Evolutionary conservation across 2,329 filamentous ascomycete genomes (phyloP), one percentile per base, ranked within the genome.

Genomic region (Stagonosporopsis rhizophila): DNA sequence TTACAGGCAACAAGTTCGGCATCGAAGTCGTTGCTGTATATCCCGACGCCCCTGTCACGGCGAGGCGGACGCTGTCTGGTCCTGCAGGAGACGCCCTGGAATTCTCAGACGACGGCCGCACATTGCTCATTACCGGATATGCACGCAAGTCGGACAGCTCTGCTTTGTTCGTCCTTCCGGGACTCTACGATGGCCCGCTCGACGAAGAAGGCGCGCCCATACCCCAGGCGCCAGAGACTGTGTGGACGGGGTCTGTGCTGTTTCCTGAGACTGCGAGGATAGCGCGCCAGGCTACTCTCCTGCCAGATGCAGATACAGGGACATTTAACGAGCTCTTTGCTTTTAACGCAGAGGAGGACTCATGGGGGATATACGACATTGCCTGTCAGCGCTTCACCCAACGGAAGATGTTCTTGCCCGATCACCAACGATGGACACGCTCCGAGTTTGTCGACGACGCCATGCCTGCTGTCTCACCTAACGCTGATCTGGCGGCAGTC

Each of bases 1-100:
- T 92, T 22, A 89, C 91, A 15, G 92, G 92, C 7, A 96, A 93
- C 74, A 87, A 92, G 69, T 90, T 90, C 52, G 91, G 90, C n/a
- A 93, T 96, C 60, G 92, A 96, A 74, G 90, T 96, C 0, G 87
- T 90, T 25, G 90, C 91, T 5, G 79, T 96, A 35, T 85, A 85
- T 44, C 81, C 87, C 2, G 84, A 82, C 49, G 86, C 85, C 1
- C 69, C 71, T 6, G 75, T 73, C 40, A 68, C 75, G 4, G 62
- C 69, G 27, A 60, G 72, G 44, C 67, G 76, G 4, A 71, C 71
- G 5, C 70, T 78, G 9, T 75, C 72, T 9, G 74, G 74, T 0
- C 70, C 72, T 4, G 67, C 71, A 1, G 74, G 75, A 40, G 75
- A 77, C 38, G 67, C 66, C 0, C 60, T 78, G 25, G 69, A 75